Conservation (phyloP, 257 asterid genomes). For the Nicotiana attenuata region DNA sequence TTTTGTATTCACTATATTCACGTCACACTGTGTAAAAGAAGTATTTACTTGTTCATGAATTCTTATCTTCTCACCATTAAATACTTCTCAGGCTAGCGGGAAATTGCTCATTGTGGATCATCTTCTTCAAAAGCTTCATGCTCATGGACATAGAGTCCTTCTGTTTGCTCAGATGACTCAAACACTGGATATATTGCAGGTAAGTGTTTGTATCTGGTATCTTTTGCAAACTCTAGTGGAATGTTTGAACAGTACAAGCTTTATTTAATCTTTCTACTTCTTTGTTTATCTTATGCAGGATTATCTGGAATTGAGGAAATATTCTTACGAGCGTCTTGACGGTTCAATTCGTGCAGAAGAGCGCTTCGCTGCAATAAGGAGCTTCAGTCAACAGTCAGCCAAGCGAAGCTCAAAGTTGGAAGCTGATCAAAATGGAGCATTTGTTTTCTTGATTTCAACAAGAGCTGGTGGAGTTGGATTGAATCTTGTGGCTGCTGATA, state of each 20-base stretch:
- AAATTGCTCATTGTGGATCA: slow-evolving; percentile 78
- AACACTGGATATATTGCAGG: slow-evolving; percentile 91
- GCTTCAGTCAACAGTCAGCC: slow-evolving; percentile 54
- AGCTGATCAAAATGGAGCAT: slow-evolving; percentile 38
- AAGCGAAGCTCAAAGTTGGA: slow-evolving; percentile 24
- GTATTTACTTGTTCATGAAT: background rate
- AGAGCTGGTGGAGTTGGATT: slow-evolving; percentile 99
- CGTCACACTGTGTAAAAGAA: background rate
- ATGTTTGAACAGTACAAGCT: background rate
- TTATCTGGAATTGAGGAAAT: slow-evolving; percentile 73
- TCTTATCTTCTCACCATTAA: background rate
- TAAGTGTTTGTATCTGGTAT: slow-evolving; percentile 15
- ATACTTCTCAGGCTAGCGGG: slow-evolving; percentile 70
- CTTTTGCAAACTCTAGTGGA: background rate
- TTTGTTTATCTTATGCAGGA: slow-evolving; percentile 44
- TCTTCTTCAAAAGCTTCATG: slow-evolving; percentile 66
- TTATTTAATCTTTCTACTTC: background rate
- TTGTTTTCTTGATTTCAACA: slow-evolving; percentile 86
- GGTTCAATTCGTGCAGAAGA: slow-evolving; percentile 97
- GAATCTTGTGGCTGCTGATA: slow-evolving; percentile 98
- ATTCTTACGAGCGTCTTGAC: slow-evolving; percentile 93
- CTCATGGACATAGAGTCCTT: slow-evolving; percentile 70
- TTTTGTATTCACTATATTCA: background rate
- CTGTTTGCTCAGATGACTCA: slow-evolving; percentile 96
- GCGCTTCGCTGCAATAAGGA: slow-evolving; percentile 92